Conservation (phyloP, 2,329 filamentous ascomycete species). For the Tetracladium maxilliforme region DNA sequence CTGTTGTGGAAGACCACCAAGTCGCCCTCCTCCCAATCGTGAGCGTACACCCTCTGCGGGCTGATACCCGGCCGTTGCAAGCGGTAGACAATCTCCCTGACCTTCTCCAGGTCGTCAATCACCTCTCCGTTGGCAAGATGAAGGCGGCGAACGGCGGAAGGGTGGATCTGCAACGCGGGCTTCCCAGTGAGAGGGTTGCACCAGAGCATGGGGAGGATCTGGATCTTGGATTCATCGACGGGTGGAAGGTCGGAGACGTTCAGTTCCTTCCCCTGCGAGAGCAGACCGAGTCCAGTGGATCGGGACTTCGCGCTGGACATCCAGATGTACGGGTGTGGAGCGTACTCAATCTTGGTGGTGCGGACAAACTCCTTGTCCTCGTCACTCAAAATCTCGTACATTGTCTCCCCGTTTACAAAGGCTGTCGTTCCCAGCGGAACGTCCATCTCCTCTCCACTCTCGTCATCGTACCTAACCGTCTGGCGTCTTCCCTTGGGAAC, state of each 20-base stretch:
- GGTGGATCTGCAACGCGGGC: constrained; percentile 60
- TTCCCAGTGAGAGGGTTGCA: constrained; percentile 57
- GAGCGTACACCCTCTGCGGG: constrained; percentile 52
- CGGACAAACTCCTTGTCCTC: constrained; percentile 54
- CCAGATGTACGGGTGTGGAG: constrained; percentile 71
- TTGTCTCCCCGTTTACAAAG: constrained; percentile 56
- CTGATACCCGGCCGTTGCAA: constrained; percentile 61
- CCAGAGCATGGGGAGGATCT: constrained; percentile 65
- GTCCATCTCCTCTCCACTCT: constrained; percentile 45
- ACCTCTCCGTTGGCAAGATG: constrained; percentile 51
- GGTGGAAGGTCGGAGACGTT: constrained; percentile 42
- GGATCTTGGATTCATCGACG: constrained; percentile 50
- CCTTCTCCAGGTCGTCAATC: constrained; percentile 51
- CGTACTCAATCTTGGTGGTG: constrained; percentile 57
- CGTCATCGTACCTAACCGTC: constrained; percentile 60
- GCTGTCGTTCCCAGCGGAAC: constrained; percentile 66
- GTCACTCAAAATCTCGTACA: constrained; percentile 52
- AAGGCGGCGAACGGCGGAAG: constrained; percentile 54
- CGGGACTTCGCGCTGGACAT: constrained; percentile 56
- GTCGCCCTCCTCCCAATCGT: constrained; percentile 67
- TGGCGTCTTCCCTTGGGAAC: constrained; percentile 54
- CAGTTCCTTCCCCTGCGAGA: constrained; percentile 52
- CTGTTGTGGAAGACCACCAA: constrained; percentile 69
- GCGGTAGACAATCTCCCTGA: constrained; percentile 55
- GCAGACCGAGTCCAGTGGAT: constrained; percentile 55